Percentiles rank a stretch among this genome's conserved stretches.
Evolutionary conservation across 495 filamentous ascomycete genomes (phyloP).

Genomic region (Paragyromitra xinjiangensis): DNA sequence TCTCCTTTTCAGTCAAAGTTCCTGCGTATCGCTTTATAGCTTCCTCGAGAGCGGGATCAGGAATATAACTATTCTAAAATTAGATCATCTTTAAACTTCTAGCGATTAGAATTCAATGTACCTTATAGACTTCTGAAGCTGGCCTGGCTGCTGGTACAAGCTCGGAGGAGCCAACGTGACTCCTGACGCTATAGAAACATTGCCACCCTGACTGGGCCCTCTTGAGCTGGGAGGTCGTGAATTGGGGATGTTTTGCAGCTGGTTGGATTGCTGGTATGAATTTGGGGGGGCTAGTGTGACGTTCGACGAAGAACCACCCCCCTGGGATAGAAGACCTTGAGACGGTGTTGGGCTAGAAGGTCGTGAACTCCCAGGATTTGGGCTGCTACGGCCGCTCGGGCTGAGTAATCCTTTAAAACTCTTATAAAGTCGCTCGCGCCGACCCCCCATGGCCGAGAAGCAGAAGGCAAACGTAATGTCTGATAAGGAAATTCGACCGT

Average conservation of each 20-base stretch:
- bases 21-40: background rate
- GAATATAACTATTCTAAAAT: background rate
- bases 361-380: background rate
- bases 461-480: background rate
- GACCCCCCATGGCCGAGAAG: background rate
- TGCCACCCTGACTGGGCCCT: background rate
- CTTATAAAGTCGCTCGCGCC: background rate
- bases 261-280: background rate
- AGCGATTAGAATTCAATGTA: background rate
- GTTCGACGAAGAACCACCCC: background rate
- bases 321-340: background rate
- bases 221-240: background rate
- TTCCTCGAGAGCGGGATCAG: constrained; percentile 1
- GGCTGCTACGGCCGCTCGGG: background rate
- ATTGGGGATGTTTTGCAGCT: background rate
- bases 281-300: background rate
- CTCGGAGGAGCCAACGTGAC: background rate
- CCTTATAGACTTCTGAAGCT: background rate
- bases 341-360: background rate
- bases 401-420: background rate
- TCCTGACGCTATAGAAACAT: background rate
- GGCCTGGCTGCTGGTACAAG: background rate
- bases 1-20: constrained; percentile 7
- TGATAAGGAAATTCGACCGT: background rate
- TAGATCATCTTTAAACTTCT: background rate